Conservation (phyloP, 1,139 yeast genomes). For the Pneumocystis canis region DNA sequence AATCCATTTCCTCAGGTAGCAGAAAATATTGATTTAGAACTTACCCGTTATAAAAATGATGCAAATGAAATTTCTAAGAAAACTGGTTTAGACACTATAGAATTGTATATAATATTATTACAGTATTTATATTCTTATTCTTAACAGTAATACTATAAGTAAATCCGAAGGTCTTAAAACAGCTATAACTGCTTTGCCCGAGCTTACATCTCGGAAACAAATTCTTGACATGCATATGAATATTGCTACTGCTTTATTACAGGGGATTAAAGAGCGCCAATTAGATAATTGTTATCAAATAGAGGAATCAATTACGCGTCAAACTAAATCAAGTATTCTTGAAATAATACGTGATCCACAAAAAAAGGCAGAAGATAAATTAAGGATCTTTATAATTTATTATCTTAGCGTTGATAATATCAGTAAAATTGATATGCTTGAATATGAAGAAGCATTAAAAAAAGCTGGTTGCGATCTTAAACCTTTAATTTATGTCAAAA, state of each 20-base stretch:
- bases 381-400: constrained; percentile 72
- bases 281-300: constrained; percentile 85
- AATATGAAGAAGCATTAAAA: constrained; percentile 51
- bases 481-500: constrained; percentile 54
- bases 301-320: constrained; percentile 46
- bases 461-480: constrained; percentile 48
- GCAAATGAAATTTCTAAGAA: constrained; percentile 72
- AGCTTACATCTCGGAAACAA: constrained; percentile 72
- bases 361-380: constrained; percentile 54
- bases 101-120: constrained; percentile 10
- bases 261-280: constrained; percentile 69
- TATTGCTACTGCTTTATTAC: constrained; percentile 68
- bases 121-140: background rate
- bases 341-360: constrained; percentile 29
- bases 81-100: constrained; percentile 47
- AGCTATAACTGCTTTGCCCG: constrained; percentile 86
- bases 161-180: constrained; percentile 59
- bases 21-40: constrained; percentile 77
- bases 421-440: constrained; percentile 44
- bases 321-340: constrained; percentile 34
- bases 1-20: constrained; percentile 96
- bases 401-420: constrained; percentile 41
- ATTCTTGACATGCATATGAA: constrained; percentile 96
- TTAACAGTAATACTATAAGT: constrained; percentile 23
- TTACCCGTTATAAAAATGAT: constrained; percentile 66